Percentiles rank a stretch among this genome's conserved stretches.
Evolutionary conservation across 306 rosid species (phyloP).

Genomic region (Acacia crassicarpa): DNA sequence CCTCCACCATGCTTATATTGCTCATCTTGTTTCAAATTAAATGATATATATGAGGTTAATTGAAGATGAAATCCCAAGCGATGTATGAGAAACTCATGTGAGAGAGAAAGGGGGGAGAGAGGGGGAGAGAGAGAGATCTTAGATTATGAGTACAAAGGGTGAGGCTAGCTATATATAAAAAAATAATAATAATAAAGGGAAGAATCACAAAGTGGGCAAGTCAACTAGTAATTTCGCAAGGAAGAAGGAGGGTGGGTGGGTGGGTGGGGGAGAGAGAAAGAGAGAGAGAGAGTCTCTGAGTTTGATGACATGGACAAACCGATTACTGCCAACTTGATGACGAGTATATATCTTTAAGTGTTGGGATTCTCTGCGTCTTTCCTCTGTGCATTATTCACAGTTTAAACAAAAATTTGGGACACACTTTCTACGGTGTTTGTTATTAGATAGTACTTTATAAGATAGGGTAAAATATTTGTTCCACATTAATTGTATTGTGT

Average conservation of each 20-base stretch:
- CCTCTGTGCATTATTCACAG: neutral
- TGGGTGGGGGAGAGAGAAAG: neutral
- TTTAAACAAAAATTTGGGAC: neutral
- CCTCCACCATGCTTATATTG: conserved; percentile 84
- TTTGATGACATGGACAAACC: conserved; percentile 54
- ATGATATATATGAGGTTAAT: no score
- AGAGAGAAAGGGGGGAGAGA: neutral
- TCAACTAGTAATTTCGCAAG: conserved; percentile 56
- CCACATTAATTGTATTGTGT: neutral
- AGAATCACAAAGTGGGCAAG: conserved; percentile 30
- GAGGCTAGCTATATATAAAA: conserved; percentile 26
- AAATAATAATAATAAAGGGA: conserved; percentile 17
- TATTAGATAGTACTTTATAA: neutral
- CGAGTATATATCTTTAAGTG: conserved; percentile 25
- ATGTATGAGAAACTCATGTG: neutral
- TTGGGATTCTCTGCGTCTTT: neutral
- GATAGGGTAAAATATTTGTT: neutral
- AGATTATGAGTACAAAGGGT: conserved; percentile 18
- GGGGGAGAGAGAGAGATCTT: conserved; percentile 4
- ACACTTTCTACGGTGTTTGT: neutral
- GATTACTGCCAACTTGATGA: conserved; percentile 42
- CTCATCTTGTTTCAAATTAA: conserved; percentile 40
- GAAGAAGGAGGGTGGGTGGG: neutral
- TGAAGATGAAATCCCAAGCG: neutral
- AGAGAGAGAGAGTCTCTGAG: neutral